Evolutionary conservation across 768 basidiomycete genomes (phyloP).

Genomic region (Chiua virens): DNA sequence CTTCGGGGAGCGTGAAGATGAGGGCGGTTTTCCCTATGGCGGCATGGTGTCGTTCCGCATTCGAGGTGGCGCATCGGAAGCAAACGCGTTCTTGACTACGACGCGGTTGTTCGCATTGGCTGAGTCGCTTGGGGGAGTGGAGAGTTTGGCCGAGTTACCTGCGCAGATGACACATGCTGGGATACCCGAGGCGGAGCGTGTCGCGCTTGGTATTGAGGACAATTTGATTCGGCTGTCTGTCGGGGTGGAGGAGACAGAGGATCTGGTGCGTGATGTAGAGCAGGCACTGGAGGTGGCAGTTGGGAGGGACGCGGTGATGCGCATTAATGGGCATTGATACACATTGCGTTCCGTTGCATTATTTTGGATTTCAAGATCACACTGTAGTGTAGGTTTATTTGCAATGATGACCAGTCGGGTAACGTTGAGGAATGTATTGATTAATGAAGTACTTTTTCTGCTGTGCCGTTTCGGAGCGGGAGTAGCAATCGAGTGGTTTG

Average conservation of each 20-base stretch:
- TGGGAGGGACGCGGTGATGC: neutral
- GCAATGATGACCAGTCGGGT: too few species aligned
- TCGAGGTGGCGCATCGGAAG: constrained; percentile 48
- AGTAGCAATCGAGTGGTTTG: too few species aligned
- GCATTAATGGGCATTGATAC: too few species aligned
- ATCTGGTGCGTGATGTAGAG: constrained; percentile 52
- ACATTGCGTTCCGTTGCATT: too few species aligned
- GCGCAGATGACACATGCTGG: constrained; percentile 87
- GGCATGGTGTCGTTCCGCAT: constrained; percentile 85
- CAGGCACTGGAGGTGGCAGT: constrained; percentile 26
- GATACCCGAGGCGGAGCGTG: constrained; percentile 68
- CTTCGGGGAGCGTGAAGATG: constrained; percentile 25
- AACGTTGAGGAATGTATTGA: too few species aligned
- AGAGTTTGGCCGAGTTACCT: constrained; percentile 87
- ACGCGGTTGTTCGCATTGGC: constrained; percentile 76
- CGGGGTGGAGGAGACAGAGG: constrained; percentile 86
- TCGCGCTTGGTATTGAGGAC: constrained; percentile 71
- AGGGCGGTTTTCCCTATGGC: constrained; percentile 77
- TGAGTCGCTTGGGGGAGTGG: constrained; percentile 89
- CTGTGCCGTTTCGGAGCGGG: too few species aligned
- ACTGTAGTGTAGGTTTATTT: too few species aligned
- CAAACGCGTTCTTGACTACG: constrained; percentile 65
- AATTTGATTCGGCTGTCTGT: constrained; percentile 79
- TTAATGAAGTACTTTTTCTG: too few species aligned
- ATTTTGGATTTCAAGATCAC: too few species aligned